These are phyloP conservation scores for Basidiobolus meristosporus DNA, from an alignment of 371 early-diverging fungal genomes.

Conservation along the genomic window DNA sequence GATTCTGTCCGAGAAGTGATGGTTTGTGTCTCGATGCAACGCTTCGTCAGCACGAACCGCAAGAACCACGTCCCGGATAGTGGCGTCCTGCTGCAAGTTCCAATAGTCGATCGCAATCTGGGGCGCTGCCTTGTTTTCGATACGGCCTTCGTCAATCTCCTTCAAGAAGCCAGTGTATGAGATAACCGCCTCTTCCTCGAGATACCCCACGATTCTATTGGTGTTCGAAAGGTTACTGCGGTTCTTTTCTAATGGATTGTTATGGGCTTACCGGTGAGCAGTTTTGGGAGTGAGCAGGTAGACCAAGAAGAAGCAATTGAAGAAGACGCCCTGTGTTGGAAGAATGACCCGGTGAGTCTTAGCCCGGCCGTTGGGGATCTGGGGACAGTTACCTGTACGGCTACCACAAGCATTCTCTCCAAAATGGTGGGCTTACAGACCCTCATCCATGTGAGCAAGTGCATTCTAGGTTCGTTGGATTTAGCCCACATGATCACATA, in stretches of 20 bases:
- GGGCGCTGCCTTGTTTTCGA: constrained; percentile 46
- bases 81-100: constrained; percentile 63
- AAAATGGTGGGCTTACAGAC: constrained; percentile 39
- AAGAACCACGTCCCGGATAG: constrained; percentile 79
- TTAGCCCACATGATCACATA: background rate
- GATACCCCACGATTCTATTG: constrained; percentile 33
- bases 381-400: constrained; percentile 8
- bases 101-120: constrained; percentile 82
- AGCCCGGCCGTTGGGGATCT: background rate
- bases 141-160: constrained; percentile 66
- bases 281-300: constrained; percentile 67
- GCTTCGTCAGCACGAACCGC: constrained; percentile 93
- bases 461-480: constrained; percentile 26
- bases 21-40: constrained; percentile 89
- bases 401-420: constrained; percentile 41
- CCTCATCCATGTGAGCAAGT: constrained; percentile 76
- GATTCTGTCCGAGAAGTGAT: constrained; percentile 55
- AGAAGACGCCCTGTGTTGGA: constrained; percentile 76
- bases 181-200: constrained; percentile 85
- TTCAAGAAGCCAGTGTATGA: constrained; percentile 80
- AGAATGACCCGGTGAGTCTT: background rate
- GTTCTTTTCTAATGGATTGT: constrained; percentile 2
- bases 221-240: constrained; percentile 3
- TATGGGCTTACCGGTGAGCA: constrained; percentile 79
- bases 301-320: constrained; percentile 67